These are phyloP conservation scores for Botrytis fabae DNA, from an alignment of 2,329 filamentous ascomycete species.

Conservation along the genomic window DNA sequence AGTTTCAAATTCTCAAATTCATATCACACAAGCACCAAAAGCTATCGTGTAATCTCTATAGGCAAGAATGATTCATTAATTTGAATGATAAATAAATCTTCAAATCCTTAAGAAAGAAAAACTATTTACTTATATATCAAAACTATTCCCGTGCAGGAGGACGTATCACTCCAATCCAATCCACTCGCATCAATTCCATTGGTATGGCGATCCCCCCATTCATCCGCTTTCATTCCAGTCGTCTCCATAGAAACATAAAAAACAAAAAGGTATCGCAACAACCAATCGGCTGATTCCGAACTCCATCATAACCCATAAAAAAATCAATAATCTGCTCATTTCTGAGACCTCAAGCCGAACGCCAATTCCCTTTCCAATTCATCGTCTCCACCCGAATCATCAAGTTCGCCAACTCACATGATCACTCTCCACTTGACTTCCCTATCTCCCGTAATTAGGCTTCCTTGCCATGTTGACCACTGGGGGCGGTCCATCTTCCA, in stretches of 20 bases:
- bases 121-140: slow-evolving; percentile 1
- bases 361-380: background rate
- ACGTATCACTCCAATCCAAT: background rate
- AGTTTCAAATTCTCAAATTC: background rate
- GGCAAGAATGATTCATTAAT: background rate
- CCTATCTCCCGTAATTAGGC: slow-evolving; percentile 49
- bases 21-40: background rate
- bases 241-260: background rate
- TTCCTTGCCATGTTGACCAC: slow-evolving; percentile 83
- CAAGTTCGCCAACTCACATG: background rate
- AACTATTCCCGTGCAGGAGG: background rate
- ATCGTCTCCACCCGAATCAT: background rate
- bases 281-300: background rate
- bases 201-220: background rate
- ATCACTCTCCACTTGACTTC: background rate
- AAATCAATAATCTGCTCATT: background rate
- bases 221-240: background rate
- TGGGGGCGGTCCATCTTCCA: slow-evolving; percentile 78
- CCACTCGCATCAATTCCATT: background rate
- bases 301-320: slow-evolving; percentile 11
- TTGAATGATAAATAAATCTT: background rate
- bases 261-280: slow-evolving; percentile 17
- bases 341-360: background rate
- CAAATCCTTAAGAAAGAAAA: background rate
- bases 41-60: background rate